Percentiles rank a stretch among this genome's conserved stretches.
These are phyloP conservation scores for Trypanosoma cruzi DNA, from an alignment of 208 protist genomes.

Conservation along the genomic window DNA sequence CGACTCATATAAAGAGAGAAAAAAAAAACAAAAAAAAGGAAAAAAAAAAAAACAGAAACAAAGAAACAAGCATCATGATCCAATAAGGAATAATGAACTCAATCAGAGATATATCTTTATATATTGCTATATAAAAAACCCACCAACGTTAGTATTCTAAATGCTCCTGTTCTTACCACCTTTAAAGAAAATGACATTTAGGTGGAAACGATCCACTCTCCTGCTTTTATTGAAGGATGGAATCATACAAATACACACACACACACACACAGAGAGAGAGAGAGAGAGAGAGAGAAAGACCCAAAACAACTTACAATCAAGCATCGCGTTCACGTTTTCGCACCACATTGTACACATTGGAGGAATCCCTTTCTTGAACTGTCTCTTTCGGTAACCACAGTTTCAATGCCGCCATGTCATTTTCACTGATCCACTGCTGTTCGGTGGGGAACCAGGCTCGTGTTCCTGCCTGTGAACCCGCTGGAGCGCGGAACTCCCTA, in stretches of 20 bases:
- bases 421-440: conserved; percentile 56
- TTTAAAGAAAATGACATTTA: not conserved
- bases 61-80: not conserved
- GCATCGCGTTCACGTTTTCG: conserved; percentile 34
- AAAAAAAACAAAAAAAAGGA: not conserved
- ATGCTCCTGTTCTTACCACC: not conserved
- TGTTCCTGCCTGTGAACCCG: conserved; percentile 38
- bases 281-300: not conserved
- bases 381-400: conserved; percentile 35
- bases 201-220: not conserved
- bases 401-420: conserved; percentile 61
- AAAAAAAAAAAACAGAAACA: not conserved
- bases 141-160: not conserved
- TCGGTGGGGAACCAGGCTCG: conserved; percentile 54
- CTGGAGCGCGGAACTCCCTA: conserved; percentile 58
- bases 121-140: not conserved
- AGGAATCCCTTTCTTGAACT: conserved; percentile 24
- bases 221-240: not conserved
- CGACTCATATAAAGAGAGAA: not conserved
- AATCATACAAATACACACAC: not conserved
- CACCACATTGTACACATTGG: conserved; percentile 35
- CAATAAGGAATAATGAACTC: not conserved
- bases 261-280: conserved; percentile 1
- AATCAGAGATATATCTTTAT: not conserved
- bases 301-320: too few species aligned